These are phyloP conservation scores for Xylogone sp. DNA, from an alignment of 2,329 filamentous ascomycete species.

Conservation along the genomic window DNA sequence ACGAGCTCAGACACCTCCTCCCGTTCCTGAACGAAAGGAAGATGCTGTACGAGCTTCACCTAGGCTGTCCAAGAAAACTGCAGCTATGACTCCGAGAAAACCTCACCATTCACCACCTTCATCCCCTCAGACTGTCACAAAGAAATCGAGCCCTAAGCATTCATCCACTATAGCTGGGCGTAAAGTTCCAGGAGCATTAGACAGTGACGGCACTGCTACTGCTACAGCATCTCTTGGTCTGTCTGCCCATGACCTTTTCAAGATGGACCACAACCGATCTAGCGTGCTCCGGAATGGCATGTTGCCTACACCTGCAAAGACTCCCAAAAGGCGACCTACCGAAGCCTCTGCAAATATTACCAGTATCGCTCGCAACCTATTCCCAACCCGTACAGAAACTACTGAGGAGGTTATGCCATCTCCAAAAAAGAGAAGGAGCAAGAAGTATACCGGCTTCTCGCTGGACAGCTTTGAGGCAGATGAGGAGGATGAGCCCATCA, in stretches of 20 bases:
- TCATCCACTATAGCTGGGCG: constrained; percentile 41
- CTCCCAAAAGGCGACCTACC: constrained; percentile 55
- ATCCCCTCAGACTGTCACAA: constrained; percentile 22
- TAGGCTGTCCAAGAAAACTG: constrained; percentile 15
- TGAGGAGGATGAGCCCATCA: constrained; percentile 52
- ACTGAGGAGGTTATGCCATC: constrained; percentile 55
- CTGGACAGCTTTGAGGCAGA: constrained; percentile 56
- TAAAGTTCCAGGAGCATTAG: constrained; percentile 42
- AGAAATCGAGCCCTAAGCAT: constrained; percentile 17
- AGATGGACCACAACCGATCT: constrained; percentile 15
- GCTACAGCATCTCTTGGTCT: constrained; percentile 32
- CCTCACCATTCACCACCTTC: constrained; percentile 12
- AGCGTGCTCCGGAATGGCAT: constrained; percentile 40
- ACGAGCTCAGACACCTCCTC: constrained; percentile 51
- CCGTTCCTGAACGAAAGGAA: constrained; percentile 30
- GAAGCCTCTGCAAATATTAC: constrained; percentile 47
- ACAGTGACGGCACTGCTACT: constrained; percentile 38
- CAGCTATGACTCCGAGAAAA: constrained; percentile 14
- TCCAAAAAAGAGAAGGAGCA: constrained; percentile 53
- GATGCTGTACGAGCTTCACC: constrained; percentile 25
- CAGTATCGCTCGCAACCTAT: constrained; percentile 57
- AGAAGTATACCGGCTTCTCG: constrained; percentile 52
- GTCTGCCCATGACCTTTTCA: constrained; percentile 11
- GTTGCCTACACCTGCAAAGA: constrained; percentile 77
- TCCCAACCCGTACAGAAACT: constrained; percentile 38